phyloP scores from a whole-genome alignment of 768 basidiomycete genomes.

The Tephrocybe sp. region DNA sequence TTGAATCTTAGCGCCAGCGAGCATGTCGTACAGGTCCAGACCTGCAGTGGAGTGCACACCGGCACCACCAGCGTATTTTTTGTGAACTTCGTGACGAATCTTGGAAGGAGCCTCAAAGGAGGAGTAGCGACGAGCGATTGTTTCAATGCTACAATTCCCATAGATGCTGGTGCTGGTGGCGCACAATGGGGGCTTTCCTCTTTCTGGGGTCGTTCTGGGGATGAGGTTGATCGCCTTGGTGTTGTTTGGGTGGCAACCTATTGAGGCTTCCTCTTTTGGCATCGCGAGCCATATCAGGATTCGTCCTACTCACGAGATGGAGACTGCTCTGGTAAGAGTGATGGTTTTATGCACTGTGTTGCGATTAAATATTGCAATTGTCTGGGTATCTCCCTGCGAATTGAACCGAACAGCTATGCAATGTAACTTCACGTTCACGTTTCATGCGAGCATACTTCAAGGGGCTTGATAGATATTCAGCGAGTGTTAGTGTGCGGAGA shows the following conservation, averaged over 20 bases:
- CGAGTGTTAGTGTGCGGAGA: too few relatives aligned
- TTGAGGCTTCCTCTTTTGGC: too few relatives aligned
- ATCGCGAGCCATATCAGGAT: too few relatives aligned
- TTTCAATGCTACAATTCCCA: slow-evolving; percentile 23
- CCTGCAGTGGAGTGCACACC: slow-evolving; percentile 26
- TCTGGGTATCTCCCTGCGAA: too few relatives aligned
- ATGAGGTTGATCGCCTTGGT: slow-evolving; percentile 30
- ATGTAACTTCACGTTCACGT: too few relatives aligned
- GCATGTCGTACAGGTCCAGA: slow-evolving; percentile 18
- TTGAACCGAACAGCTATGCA: too few relatives aligned
- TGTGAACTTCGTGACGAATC: slow-evolving; percentile 27
- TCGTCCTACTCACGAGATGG: too few relatives aligned
- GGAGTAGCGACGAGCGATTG: slow-evolving; percentile 30
- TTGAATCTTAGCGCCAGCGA: slow-evolving; percentile 26
- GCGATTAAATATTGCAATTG: too few relatives aligned
- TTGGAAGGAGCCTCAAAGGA: slow-evolving; percentile 24
- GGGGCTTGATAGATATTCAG: too few relatives aligned
- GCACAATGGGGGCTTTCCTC: slow-evolving; percentile 28
- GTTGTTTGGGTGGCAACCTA: slow-evolving; percentile 31
- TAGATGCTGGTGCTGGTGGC: slow-evolving; percentile 25
- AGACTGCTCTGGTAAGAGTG: too few relatives aligned
- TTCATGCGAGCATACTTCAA: too few relatives aligned
- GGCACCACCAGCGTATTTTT: slow-evolving; percentile 31
- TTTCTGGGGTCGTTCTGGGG: slow-evolving; percentile 30
- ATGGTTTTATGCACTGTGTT: too few relatives aligned